Evolutionary conservation across 2,329 filamentous ascomycete genomes (phyloP), one percentile per base, ranked within the genome.

Genomic region (Aspergillus viridinutans): DNA sequence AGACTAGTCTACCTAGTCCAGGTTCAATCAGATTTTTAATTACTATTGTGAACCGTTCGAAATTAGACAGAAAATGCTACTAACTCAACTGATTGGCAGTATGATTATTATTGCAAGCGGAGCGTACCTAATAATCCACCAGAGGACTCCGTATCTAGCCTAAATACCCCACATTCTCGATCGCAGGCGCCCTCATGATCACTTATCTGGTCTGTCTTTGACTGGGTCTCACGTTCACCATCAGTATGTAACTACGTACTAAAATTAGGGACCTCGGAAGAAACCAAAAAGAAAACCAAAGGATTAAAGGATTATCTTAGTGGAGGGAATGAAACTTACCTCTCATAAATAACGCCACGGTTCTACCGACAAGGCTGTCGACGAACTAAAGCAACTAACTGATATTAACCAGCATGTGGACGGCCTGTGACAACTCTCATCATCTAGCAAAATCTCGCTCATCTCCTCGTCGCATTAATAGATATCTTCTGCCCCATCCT

Each of bases 341-440:
- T 38, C 14, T 17, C 12, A 35, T 17, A 14, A 17, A 38, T 17
- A 38, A 38, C 32, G 32, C 14, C 32, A 5, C 14, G 14, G 32
- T 17, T 17, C 56, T 52, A 56, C 55, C 38, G 53, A 55, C 54
- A 52, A 43, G 56, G 56, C 52, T 59, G 49, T 60, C 26, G 26
- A 32, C 45, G 40, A 53, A 51, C 48, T 49, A 49, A 64, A 64
- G 62, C 14, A 38, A 17, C 32, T 38, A 38, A 38, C 32, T 38
- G 32, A 38, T 38, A 38, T 38, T 38, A 38, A 38, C 14, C 5
- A 38, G 32, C 32, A 38, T 38, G 32, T 38, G 32, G 32, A 38
- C 14, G 32, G 14, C 32, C 32, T 17, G 32, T 17, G 14, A 38
- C 32, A 17, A 7, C 14, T 38, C 14, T 7, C 14, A 17, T 38